Base-by-base conservation (phyloP, 306 rosid species). In the Cyamopsis tetragonoloba region DNA sequence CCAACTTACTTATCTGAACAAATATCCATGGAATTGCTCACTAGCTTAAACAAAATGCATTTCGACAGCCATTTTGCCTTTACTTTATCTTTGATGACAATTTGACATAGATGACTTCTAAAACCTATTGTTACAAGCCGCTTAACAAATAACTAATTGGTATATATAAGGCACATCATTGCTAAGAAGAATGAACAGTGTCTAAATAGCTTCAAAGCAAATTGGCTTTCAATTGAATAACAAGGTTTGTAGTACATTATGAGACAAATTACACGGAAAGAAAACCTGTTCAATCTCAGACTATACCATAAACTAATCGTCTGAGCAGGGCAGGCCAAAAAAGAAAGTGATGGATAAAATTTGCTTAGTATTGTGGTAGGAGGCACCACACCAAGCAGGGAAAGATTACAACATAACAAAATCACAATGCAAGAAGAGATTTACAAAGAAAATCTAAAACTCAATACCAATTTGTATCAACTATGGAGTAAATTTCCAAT, bases 401-500 rank as follows among this genome's bases (percentile, higher is more conserved):
- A 51, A 51, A 50, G 38, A 62, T 62, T 72, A 51, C 71, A 24
- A 17, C 44, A 62, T 35, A 53, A 43, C 37, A 67, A 67, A 37
- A 22, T 22, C 62, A 35, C 37, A 70, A 61, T 61, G 23, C 39
- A 46, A 10, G 42, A 41, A 59, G 19, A 71, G 53, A 48, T 72
- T 72, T 53, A 46, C 55, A 50, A n/a, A 60, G 32, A 53, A 60
- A 63, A 77, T 77, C 17, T 56, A 71, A 77, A 39, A 62, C 37
- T 37, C 56, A 70, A 68, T 70, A 57, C 32, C 7, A 28, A 51
- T 49, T 55, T 43, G 51, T 70, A 76, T 73, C 63, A 73, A 71
- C 75, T 74, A 64, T 64, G 34, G 66, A 44, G 54, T 60, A 66
- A 51, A 66, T 68, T 57, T 39, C 62, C 72, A 80, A 66, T 12